Evolutionary conservation across 345 rosid genomes (phyloP).

Genomic region (Geranium brycei): DNA sequence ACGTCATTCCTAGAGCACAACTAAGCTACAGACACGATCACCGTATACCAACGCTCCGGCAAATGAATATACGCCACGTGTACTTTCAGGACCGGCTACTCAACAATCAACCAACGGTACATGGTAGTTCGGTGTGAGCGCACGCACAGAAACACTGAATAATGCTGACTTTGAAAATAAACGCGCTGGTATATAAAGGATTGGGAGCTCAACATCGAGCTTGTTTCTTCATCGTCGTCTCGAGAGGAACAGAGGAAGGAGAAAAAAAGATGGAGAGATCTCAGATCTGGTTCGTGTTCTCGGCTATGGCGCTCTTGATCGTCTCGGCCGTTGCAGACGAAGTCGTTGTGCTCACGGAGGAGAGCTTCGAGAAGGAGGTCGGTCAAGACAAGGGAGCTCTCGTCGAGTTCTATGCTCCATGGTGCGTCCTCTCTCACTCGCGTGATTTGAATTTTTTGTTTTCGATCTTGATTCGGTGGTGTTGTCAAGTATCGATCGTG

Average conservation of each 20-base stretch:
- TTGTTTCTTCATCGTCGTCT: neutral
- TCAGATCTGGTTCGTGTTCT: slow-evolving; percentile 63
- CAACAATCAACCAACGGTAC: neutral
- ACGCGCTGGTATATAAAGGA: too few relatives aligned
- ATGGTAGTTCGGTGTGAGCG: neutral
- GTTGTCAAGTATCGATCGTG: neutral
- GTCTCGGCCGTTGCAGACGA: slow-evolving; percentile 63
- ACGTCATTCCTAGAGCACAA: slow-evolving; percentile 1
- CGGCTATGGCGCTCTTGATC: slow-evolving; percentile 30
- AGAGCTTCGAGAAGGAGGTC: slow-evolving; percentile 86
- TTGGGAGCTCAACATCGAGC: neutral
- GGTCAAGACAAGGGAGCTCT: slow-evolving; percentile 88
- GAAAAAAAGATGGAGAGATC: slow-evolving; percentile 31
- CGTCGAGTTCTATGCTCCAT: slow-evolving; percentile 98
- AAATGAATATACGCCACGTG: neutral
- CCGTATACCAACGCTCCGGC: neutral
- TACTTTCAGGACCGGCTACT: neutral
- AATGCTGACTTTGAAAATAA: neutral
- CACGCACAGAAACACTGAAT: neutral
- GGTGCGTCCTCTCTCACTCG: slow-evolving; percentile 28
- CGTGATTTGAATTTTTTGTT: neutral
- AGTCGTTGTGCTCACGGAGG: slow-evolving; percentile 73
- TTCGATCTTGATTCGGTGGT: neutral
- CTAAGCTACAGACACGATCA: neutral
- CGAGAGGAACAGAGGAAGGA: neutral